A percentile compares a stretch with the other conserved stretches of the same genome.
These are phyloP conservation scores for Candida gorgasii DNA, from an alignment of 805 yeast species.

Conservation along the genomic window DNA sequence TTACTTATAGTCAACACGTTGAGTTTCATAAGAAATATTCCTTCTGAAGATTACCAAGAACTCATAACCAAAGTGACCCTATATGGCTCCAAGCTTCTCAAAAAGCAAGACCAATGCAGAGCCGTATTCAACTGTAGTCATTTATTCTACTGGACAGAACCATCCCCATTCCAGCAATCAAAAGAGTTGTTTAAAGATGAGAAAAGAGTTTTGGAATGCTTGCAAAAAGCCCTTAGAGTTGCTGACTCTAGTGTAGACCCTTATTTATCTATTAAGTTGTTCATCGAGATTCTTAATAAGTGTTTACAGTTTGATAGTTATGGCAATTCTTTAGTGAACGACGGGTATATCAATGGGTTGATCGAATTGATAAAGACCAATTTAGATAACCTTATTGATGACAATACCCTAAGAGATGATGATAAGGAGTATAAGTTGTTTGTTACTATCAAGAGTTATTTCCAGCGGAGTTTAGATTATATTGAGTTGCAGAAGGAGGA, in stretches of 20 bases:
- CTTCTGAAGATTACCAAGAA: slow-evolving; percentile 72
- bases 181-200: slow-evolving; percentile 38
- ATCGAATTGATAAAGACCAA: slow-evolving; percentile 78
- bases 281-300: slow-evolving; percentile 85
- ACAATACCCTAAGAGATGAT: slow-evolving; percentile 20
- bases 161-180: slow-evolving; percentile 24
- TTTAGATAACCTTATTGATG: slow-evolving; percentile 45
- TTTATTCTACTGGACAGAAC: slow-evolving; percentile 88
- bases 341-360: slow-evolving; percentile 79
- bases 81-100: slow-evolving; percentile 83
- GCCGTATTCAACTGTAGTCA: slow-evolving; percentile 87
- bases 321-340: slow-evolving; percentile 69
- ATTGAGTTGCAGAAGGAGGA: slow-evolving; percentile 71
- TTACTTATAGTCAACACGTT: slow-evolving; percentile 48
- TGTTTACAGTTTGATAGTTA: slow-evolving; percentile 84
- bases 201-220: slow-evolving; percentile 84
- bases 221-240: slow-evolving; percentile 82
- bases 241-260: slow-evolving; percentile 94
- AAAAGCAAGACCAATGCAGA: slow-evolving; percentile 93
- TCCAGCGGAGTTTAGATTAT: slow-evolving; percentile 71
- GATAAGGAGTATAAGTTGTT: slow-evolving; percentile 28
- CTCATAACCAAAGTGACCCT: slow-evolving; percentile 83
- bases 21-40: slow-evolving; percentile 43
- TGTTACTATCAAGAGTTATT: slow-evolving; percentile 34
- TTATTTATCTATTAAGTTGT: slow-evolving; percentile 70